These are phyloP conservation scores for Scedosporium apiospermum DNA, from an alignment of 2,329 filamentous ascomycete species.

Conservation along the genomic window DNA sequence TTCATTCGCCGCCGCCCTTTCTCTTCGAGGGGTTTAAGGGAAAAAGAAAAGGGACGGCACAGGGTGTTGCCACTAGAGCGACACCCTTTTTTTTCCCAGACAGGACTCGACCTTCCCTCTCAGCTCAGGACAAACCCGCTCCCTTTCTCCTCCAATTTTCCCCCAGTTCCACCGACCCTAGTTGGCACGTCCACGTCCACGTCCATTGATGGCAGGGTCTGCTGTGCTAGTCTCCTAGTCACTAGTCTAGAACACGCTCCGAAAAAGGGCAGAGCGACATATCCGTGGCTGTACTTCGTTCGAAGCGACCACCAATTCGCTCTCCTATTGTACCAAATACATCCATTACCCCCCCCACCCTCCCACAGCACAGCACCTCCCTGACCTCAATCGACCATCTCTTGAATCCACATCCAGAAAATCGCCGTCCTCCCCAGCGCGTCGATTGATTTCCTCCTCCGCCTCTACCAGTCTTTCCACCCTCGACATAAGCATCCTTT, in stretches of 20 bases:
- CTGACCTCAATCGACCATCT: constrained; percentile 2
- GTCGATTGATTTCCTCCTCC: constrained; percentile 1
- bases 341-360: neutral
- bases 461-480: neutral
- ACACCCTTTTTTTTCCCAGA: neutral
- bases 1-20: neutral
- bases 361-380: constrained; percentile 3
- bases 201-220: neutral
- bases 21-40: neutral
- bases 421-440: constrained; percentile 1
- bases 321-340: constrained; percentile 1
- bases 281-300: neutral
- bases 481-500: constrained; percentile 4
- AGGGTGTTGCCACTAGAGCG: constrained; percentile 3
- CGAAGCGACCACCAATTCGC: neutral
- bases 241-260: neutral
- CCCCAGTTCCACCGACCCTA: constrained; percentile 1
- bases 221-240: neutral
- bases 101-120: neutral
- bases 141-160: constrained; percentile 2
- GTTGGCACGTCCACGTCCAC: neutral
- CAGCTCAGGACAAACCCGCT: neutral
- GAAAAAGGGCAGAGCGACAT: neutral
- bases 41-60: neutral
- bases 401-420: neutral